Evolutionary conservation across 2,329 filamentous ascomycete species (phyloP).

Genomic region (Hypoxylon sp.): DNA sequence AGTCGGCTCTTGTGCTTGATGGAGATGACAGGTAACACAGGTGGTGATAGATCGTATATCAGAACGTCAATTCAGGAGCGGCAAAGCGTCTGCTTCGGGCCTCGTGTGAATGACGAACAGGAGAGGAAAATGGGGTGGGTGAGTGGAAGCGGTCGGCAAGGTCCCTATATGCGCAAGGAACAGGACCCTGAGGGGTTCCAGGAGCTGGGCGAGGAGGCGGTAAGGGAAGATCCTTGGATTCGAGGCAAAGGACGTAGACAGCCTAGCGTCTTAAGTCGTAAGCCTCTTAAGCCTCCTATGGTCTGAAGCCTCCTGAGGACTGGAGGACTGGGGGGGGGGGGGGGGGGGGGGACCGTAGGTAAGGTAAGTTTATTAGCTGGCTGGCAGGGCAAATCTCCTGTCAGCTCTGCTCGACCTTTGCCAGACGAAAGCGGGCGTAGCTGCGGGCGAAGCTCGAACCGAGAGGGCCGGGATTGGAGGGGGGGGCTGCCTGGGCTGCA

Average conservation of each 20-base stretch:
- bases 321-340: no score
- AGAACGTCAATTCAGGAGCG: constrained; percentile 26
- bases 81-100: constrained; percentile 7
- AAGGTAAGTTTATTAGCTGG: constrained; percentile 17
- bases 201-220: constrained; percentile 28
- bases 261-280: constrained; percentile 25
- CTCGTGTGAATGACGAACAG: constrained; percentile 11
- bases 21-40: constrained; percentile 35
- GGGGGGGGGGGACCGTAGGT: constrained; percentile 28
- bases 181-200: constrained; percentile 5
- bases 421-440: constrained; percentile 33
- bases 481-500: constrained; percentile 11
- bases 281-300: no score
- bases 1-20: constrained; percentile 37
- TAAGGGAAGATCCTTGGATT: constrained; percentile 22
- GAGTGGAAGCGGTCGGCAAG: constrained; percentile 13
- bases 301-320: background rate
- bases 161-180: constrained; percentile 6
- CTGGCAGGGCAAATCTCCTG: constrained; percentile 23
- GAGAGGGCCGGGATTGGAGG: constrained; percentile 22
- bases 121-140: constrained; percentile 9
- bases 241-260: constrained; percentile 23
- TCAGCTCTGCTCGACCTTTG: constrained; percentile 26
- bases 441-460: constrained; percentile 32
- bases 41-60: constrained; percentile 36